Percentiles rank a stretch among this genome's conserved stretches.
These are phyloP conservation scores for Pezicula carpinea DNA, from an alignment of 2,329 filamentous ascomycete genomes.

Conservation along the genomic window DNA sequence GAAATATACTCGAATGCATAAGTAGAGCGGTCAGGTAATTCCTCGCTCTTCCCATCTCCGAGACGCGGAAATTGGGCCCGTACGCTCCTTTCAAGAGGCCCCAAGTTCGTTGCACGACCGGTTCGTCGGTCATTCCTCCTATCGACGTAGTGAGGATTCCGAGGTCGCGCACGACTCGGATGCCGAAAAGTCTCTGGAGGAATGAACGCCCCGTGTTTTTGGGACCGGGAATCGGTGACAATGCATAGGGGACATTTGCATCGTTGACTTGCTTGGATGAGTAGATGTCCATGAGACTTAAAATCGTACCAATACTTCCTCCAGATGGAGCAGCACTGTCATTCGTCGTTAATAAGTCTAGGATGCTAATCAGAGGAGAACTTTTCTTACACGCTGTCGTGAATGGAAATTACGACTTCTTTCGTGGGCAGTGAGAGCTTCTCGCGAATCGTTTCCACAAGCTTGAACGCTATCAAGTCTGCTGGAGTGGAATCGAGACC, in stretches of 20 bases:
- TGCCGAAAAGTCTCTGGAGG: constrained; percentile 44
- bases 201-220: constrained; percentile 34
- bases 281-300: constrained; percentile 54
- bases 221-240: constrained; percentile 48
- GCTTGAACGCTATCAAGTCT: constrained; percentile 9
- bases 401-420: constrained; percentile 48
- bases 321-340: constrained; percentile 44
- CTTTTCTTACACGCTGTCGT: too few relatives aligned
- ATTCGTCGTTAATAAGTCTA: neutral
- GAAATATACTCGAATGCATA: constrained; percentile 43
- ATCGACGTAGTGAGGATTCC: constrained; percentile 53
- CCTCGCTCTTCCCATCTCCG: constrained; percentile 47
- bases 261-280: constrained; percentile 41
- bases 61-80: constrained; percentile 55
- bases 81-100: constrained; percentile 48
- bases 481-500: constrained; percentile 46
- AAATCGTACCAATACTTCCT: constrained; percentile 63
- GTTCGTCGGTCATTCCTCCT: constrained; percentile 43
- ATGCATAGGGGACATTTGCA: constrained; percentile 45
- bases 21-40: constrained; percentile 46
- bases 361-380: too few relatives aligned
- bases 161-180: constrained; percentile 43
- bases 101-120: constrained; percentile 58
- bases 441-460: constrained; percentile 42
- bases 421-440: constrained; percentile 44